Conservation (phyloP, 441 rosid genomes). For the Pelargonium myrrhifolium region DNA sequence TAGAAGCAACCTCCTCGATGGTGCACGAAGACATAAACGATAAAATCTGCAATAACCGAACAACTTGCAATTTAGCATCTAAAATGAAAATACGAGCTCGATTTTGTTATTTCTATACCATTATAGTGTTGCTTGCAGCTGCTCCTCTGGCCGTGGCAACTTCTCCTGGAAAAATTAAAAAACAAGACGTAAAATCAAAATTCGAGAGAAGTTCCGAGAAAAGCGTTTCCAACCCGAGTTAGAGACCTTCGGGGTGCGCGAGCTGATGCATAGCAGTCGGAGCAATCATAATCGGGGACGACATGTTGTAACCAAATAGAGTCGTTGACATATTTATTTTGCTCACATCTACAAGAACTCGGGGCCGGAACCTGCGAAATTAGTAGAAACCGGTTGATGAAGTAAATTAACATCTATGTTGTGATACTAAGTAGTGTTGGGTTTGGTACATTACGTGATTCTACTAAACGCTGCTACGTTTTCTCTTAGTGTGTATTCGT, state of each 20-base stretch:
- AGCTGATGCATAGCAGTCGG: conserved; percentile 94
- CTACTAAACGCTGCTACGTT: neutral
- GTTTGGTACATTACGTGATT: neutral
- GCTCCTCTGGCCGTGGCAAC: conserved; percentile 90
- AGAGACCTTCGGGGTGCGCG: conserved; percentile 92
- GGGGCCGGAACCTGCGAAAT: conserved; percentile 65
- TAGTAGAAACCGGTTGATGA: neutral
- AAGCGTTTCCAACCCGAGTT: neutral
- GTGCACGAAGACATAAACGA: conserved; percentile 91
- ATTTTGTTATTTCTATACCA: conserved; percentile 40
- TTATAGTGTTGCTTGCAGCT: conserved; percentile 72
- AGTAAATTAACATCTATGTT: neutral
- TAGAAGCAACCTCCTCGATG: conserved; percentile 92
- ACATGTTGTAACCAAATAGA: conserved; percentile 76
- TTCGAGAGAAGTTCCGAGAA: neutral
- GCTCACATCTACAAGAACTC: conserved; percentile 83
- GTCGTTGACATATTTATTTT: conserved; percentile 66
- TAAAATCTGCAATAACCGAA: conserved; percentile 42
- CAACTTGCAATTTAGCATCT: neutral
- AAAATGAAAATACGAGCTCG: neutral
- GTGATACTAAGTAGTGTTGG: neutral
- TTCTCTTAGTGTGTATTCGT: neutral
- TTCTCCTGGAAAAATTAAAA: conserved; percentile 51
- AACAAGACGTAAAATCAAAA: neutral
- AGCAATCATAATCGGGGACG: conserved; percentile 96